These are phyloP conservation scores for Mrakiaceae sp. DNA, from an alignment of 1,284 basidiomycete genomes.

Conservation along the genomic window DNA sequence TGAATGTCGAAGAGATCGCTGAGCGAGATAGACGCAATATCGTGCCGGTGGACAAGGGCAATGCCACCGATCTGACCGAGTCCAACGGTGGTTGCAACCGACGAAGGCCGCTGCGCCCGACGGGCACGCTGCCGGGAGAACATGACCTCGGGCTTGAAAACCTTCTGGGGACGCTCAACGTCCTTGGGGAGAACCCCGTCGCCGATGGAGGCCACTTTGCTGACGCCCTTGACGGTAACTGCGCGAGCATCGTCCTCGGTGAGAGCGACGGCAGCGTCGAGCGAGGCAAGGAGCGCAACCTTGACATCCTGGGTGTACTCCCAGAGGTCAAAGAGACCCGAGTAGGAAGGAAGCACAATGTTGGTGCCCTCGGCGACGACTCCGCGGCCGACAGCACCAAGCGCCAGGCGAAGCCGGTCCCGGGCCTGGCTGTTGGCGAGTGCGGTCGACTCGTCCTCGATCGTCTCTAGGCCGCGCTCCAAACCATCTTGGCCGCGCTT, in stretches of 20 bases:
- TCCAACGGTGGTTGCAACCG: constrained; percentile 20
- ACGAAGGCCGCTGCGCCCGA: background rate
- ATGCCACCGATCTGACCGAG: constrained; percentile 25
- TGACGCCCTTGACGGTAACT: constrained; percentile 58
- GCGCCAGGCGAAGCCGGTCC: constrained; percentile 47
- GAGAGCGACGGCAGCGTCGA: constrained; percentile 69
- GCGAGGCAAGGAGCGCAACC: constrained; percentile 54
- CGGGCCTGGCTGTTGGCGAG: constrained; percentile 46
- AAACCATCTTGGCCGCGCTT: constrained; percentile 58
- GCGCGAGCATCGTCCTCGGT: constrained; percentile 76
- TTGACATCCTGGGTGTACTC: constrained; percentile 82
- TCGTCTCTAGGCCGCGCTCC: constrained; percentile 67
- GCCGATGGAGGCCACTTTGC: constrained; percentile 56
- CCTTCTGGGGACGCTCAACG: constrained; percentile 64
- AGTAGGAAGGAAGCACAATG: constrained; percentile 59
- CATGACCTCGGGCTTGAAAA: constrained; percentile 96
- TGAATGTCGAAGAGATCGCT: constrained; percentile 82
- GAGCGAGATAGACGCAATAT: constrained; percentile 34
- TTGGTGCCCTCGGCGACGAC: constrained; percentile 49
- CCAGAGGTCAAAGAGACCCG: constrained; percentile 76
- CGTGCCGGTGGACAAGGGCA: constrained; percentile 28
- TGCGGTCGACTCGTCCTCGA: constrained; percentile 46
- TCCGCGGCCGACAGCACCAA: constrained; percentile 68
- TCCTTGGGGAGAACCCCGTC: constrained; percentile 69
- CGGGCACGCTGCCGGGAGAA: constrained; percentile 51